A percentile compares a stretch with the other conserved stretches of the same genome.
Conservation (phyloP, 345 rosid genomes). For the Reutealis trisperma region DNA sequence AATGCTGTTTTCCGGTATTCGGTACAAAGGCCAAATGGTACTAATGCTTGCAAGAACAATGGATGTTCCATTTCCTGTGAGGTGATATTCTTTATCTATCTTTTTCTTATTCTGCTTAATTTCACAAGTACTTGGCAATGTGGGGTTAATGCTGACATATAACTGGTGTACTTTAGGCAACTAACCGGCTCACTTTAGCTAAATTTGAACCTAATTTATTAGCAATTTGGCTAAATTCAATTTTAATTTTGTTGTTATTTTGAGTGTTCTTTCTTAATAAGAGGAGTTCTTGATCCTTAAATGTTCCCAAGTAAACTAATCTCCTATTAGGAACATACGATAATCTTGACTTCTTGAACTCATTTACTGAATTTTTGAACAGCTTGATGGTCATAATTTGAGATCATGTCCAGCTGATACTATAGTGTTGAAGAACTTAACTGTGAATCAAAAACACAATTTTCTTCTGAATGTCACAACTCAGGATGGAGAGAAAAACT, state of each 20-base stretch:
- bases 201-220: too few species aligned
- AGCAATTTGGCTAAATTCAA: too few species aligned
- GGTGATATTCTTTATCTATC: conserved; percentile 27
- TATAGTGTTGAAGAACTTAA: conserved; percentile 37
- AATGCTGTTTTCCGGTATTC: conserved; percentile 46
- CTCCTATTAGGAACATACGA: too few species aligned
- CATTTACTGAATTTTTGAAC: conserved; percentile 23
- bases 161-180: too few species aligned
- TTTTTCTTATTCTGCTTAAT: not conserved
- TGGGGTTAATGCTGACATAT: not conserved
- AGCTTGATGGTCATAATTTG: conserved; percentile 49
- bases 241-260: too few species aligned
- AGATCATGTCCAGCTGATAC: conserved; percentile 35
- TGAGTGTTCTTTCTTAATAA: too few species aligned
- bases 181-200: too few species aligned
- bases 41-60: conserved; percentile 38
- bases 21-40: conserved; percentile 30
- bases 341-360: not conserved
- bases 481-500: conserved; percentile 39
- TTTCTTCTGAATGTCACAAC: conserved; percentile 48
- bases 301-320: too few species aligned
- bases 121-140: not conserved
- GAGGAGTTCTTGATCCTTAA: too few species aligned
- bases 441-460: conserved; percentile 37
- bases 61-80: conserved; percentile 39